Percentiles rank a stretch among this genome's conserved stretches.
phyloP scores from a whole-genome alignment of 2,329 filamentous ascomycete genomes.

The Sporothrix curviconia region DNA sequence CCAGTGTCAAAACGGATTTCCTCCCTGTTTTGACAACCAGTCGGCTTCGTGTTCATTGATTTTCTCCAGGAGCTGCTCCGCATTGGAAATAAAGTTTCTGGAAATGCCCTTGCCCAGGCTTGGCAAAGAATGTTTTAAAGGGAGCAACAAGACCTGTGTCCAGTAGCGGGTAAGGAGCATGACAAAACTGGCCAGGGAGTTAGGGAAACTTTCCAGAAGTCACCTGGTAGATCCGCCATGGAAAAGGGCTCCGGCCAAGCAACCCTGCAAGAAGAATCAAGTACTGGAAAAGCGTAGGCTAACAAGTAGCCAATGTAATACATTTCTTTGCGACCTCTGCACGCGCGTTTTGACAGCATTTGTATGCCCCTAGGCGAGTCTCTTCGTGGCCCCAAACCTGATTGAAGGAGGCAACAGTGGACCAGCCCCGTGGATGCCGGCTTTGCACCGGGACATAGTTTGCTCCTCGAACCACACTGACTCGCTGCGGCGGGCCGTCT shows the following conservation, averaged over 20 bases:
- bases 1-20: conserved; percentile 43
- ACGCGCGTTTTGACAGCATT: conserved; percentile 40
- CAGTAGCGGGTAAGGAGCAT: conserved; percentile 68
- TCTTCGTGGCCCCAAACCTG: conserved; percentile 53
- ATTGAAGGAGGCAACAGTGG: conserved; percentile 54
- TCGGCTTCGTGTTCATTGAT: conserved; percentile 53
- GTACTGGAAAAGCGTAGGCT: conserved; percentile 50
- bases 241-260: conserved; percentile 56
- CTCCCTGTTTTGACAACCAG: conserved; percentile 46
- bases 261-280: conserved; percentile 64
- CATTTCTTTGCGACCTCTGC: conserved; percentile 30
- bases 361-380: conserved; percentile 45
- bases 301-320: conserved; percentile 41
- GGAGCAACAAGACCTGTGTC: conserved; percentile 65
- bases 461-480: conserved; percentile 50
- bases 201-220: conserved; percentile 50
- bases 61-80: conserved; percentile 50
- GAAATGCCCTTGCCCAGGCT: conserved; percentile 50
- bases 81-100: conserved; percentile 50
- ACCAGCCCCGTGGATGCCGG: conserved; percentile 53
- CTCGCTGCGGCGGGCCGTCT: conserved; percentile 43
- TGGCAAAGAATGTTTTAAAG: conserved; percentile 63
- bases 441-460: conserved; percentile 48
- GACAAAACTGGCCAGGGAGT: conserved; percentile 65
- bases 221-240: conserved; percentile 59